Evolutionary conservation across 2,329 filamentous ascomycete genomes (phyloP).

Genomic region (Dothiorella sarmentorum): DNA sequence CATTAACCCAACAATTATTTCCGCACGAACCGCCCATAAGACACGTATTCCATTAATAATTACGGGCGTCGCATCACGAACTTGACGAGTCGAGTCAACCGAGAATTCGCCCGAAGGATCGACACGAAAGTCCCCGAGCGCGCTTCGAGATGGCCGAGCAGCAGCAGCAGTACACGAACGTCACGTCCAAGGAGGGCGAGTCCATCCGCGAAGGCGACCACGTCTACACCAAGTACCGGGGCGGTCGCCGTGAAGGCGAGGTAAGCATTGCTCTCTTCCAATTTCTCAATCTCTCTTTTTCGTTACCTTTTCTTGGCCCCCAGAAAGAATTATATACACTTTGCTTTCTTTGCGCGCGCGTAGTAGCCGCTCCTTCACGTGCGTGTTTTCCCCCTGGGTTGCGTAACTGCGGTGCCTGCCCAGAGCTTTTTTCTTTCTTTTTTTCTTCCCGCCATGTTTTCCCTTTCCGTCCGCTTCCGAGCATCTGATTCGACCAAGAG

Average conservation of each 20-base stretch:
- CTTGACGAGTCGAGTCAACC: constrained; percentile 12
- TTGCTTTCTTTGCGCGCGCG: too few relatives aligned
- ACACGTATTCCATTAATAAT: too few relatives aligned
- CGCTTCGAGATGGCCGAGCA: constrained; percentile 10
- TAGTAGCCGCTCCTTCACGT: too few relatives aligned
- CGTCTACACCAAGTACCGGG: constrained; percentile 41
- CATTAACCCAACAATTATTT: neutral
- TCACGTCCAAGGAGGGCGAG: constrained; percentile 38
- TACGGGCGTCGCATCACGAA: too few relatives aligned
- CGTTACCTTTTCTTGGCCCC: too few relatives aligned
- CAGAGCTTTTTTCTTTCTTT: neutral
- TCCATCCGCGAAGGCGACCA: constrained; percentile 39
- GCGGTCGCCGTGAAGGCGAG: constrained; percentile 40
- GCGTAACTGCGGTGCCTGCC: too few relatives aligned
- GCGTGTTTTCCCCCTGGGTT: too few relatives aligned
- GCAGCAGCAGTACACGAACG: constrained; percentile 14
- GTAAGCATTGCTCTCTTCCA: constrained; percentile 25
- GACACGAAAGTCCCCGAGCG: constrained; percentile 6
- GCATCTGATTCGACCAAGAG: neutral
- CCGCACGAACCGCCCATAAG: neutral
- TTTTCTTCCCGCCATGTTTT: neutral
- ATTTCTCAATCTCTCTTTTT: neutral
- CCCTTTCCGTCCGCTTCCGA: neutral
- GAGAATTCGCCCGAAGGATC: constrained; percentile 15
- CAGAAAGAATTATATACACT: too few relatives aligned